Evolutionary conservation across 345 rosid species (phyloP), one percentile per base, ranked within the genome.

Genomic region (Pseudoturritis turrita): DNA sequence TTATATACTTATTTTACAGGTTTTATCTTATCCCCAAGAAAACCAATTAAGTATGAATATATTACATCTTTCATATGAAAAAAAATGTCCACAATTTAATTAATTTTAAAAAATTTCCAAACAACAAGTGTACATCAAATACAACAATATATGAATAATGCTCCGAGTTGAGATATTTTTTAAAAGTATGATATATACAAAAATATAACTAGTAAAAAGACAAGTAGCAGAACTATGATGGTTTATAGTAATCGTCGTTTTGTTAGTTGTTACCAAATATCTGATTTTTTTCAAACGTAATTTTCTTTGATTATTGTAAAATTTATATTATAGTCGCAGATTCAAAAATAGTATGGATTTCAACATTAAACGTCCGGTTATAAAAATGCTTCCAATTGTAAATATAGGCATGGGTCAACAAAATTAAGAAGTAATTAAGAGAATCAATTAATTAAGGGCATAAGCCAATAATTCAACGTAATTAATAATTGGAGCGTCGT

Each of bases 401-500:
- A 73, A 53, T 25, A 73, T 54, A 55, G 71, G 70, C n/a, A n/a
- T 46, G 49, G 65, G 77, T 18, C 77, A 73, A 14, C 18, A 35
- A 65, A 15, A 46, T 54, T 73, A 72, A 44, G 13, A 63, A 44
- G 71, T 33, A 63, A n/a, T n/a, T n/a, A n/a, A 53, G 11, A 43
- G 47, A 54, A 63, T 53, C 31, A 44, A 73, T 47, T 45, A 73
- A 25, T n/a, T n/a, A n/a, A n/a, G n/a, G 65, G 52, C 72, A 46
- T 23, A 65, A 22, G 37, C 53, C 68, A 74, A 66, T 66, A 59
- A 66, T 74, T 39, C 62, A 66, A 49, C 8, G 78, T 57, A 74
- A 66, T 66, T 58, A 74, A 74, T 74, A 74, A 67, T 67, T 66
- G 25, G 68, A 49, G 1, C 5, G 26, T 9, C 67, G 73, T 74